Evolutionary conservation across 1,284 basidiomycete species (phyloP), one percentile per base, ranked within the genome.

Genomic region (Ustilago shanxiensis): DNA sequence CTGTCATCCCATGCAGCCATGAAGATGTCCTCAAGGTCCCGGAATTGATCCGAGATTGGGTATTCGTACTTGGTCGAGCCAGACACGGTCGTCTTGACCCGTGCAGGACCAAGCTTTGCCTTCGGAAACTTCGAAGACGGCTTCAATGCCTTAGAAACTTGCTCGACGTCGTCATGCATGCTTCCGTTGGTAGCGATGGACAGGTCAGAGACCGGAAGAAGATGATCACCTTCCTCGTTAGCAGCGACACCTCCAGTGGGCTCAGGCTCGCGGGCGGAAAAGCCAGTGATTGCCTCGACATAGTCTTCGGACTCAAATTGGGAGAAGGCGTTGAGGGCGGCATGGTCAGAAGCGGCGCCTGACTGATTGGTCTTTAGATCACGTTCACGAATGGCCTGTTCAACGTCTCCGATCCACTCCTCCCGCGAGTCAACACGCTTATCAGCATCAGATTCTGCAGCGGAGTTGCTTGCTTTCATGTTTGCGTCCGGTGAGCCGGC

Each of bases 381-480:
- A 29, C 73, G 69, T 45, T 66, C 58, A 22, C 61, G 65, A 18
- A 77, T 66, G 24, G 69, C 74, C 20, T 44, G 41, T 18, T 77
- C 66, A 16, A 77, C 69, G 18, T 77, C 69, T 5, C 69, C 74
- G 20, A 77, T 68, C 69, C 69, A 72, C 10, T 77, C 69, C 31
- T 77, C 74, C n/a, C 56, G 64, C 41, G 24, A 31, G 13, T 56
- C 60, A 18, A 45, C 18, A 18, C 51, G 39, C n/a, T 44, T n/a
- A 8, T 45, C 44, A 1, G 33, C 45, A n/a, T 58, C 55, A 16
- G 35, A 20, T 2, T 22, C 52, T 13, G 26, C 33, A 11, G 35
- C 22, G 2, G 45, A 35, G 16, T 11, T 18, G 5, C 20, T 49
- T 2, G 44, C 26, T 28, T 59, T 4, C 1, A 51, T 13, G 22